Evolutionary conservation across 2,329 filamentous ascomycete species (phyloP), one percentile per base, ranked within the genome.

Genomic region (Periconia macrospinosa): DNA sequence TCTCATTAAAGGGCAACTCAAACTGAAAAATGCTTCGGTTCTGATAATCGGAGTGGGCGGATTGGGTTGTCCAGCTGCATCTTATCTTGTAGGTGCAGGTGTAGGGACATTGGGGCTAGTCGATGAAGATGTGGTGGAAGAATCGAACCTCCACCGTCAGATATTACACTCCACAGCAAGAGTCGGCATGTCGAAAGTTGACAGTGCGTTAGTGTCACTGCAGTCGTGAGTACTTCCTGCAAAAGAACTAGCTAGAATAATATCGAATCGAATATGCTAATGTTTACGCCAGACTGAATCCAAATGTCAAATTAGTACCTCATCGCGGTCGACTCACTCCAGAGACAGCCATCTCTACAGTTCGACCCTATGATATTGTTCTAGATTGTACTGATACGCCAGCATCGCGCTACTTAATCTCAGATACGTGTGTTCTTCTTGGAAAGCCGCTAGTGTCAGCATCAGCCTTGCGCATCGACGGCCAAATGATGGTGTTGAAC

Each of bases 311-410:
- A 1, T 92, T 91, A 66, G 72, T 83, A 17, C 74, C 85, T 0
- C 82, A 95, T 67, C 71, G 75, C 10, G 78, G 80, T 14, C 87
- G 89, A 58, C 82, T 97, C 14, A 85, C 83, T 0, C 82, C 91
- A 0, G 76, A 84, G 54, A 90, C 88, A 49, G 89, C 91, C 0
- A 75, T 85, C 7, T 72, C 79, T 0, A 85, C 91, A 41, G 84
- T 96, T 52, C 75, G 79, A 0, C 64, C 78, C 3, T 97, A 96
- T 69, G 91, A 96, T 64, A 63, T 97, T 1, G 85, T 97, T 1
- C 85, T 99, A 13, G 94, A 99, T 73, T 99, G 94, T 72, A 97
- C 93, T 10, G 94, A 99, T 74, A 92, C 93, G 60, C 93, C 94
- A 0, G 88, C 90, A 1, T 90, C 91, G 0, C 89, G 94, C 42